Evolutionary conservation across 148 eudicot genomes (phyloP), one percentile per base, ranked within the genome.

Genomic region (Pouteria glomerata): DNA sequence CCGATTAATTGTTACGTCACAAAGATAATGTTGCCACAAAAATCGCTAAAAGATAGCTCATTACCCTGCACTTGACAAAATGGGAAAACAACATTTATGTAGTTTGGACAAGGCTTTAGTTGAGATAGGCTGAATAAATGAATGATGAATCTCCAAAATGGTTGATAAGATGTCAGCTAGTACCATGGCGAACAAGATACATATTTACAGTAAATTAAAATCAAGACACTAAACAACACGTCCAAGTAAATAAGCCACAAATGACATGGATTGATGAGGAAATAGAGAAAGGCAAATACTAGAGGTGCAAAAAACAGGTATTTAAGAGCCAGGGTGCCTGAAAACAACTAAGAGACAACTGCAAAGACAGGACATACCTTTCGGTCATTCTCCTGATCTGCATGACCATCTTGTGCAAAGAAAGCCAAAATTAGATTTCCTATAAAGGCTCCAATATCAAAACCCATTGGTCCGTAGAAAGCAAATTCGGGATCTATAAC

Each of bases 401-500:
- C 87, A 73, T 89, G 98, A 30, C 98, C 98, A 74, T 87, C 90
- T 86, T 91, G 98, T 50, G 97, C 71, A 83, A 87, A 94, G 85
- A 85, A 94, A 16, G 97, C 91, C 85, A 94, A 76, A 63, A 89
- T 76, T 52, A 94, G 75, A 80, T 94, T 91, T 72, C 97, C 98
- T 62, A 94, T 39, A 77, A 77, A 94, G 70, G 98, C 97, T 79
- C 98, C 98, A 66, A 94, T 80, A 77, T 94, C 98, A 84, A 74
- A 94, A 65, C 96, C 97, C 93, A 94, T 94, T 57, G 98, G 97
- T 67, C 90, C 98, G 59, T 94, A 94, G 74, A 91, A 91, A 62
- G 91, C 83, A 81, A 91, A 94, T 77, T 94, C 98, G 26, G 98
- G 97, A 84, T 94, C 98, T 79, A 94, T 91, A 57, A 94, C 91